Base-by-base conservation (phyloP, 78 protist genomes). In the Polysphondylium violaceum region DNA sequence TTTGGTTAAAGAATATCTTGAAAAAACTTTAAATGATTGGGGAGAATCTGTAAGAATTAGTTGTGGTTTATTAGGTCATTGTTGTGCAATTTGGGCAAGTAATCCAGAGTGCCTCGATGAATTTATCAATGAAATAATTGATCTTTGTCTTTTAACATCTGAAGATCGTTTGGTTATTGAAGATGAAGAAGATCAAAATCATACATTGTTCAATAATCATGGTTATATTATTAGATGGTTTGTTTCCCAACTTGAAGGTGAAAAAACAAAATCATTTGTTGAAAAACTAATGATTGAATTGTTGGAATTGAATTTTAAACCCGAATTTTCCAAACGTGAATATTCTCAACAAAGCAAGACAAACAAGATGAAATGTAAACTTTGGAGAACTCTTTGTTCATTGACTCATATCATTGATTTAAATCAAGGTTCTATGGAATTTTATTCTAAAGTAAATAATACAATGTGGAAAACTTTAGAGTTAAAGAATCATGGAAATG, bases 351-450 rank as follows among this genome's bases (percentile, higher is more conserved):
- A 83, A 41, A 69, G 79, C 38, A 35, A 41, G 33, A 58, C 77
- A 16, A 83, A 83, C 50, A 83, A 83, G 16, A 58, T 55, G 36
- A 83, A 83, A 58, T 83, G 91, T 27, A 68, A 59, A 33, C 40
- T 83, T 11, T 83, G 91, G 91, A 40, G 91, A 40, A 83, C 91
- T 17, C 79, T 67, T 19, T 83, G 91, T 12, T 51, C 91, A 31
- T 59, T 83, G 16, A 55, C 75, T 6, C 79, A 83, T 53, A 74
- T 58, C 1, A 60, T 64, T 44, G 25, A 33, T 8, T 83, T 69
- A 19, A 35, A n/a, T 12, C 12, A 38, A 12, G 63, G 56, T 11
- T 9, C 27, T 8, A 56, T n/a, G 27, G 55, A 69, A 14, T 29
- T 79, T 2, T 74, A 69, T 55, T 55, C 38, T 25, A 40, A 12